Base-by-base conservation (phyloP, 441 rosid species). In the Syzygium syzygioides region DNA sequence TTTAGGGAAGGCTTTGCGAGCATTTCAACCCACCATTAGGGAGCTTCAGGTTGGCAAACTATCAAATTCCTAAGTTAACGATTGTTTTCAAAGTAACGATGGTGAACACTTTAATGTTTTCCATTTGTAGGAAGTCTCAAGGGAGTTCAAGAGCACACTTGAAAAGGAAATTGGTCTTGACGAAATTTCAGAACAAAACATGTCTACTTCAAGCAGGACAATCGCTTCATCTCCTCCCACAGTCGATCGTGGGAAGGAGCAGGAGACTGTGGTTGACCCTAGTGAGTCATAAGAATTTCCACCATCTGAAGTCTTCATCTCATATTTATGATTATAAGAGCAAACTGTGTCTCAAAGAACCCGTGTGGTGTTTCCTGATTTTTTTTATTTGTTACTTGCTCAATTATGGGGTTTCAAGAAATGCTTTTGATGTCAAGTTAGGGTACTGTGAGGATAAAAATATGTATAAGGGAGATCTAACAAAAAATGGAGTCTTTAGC, bases 131-230 rank as follows among this genome's bases (percentile, higher is more conserved):
- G 99, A 98, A 12, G 99, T 96, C 89, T 98, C 99, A 28, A 96
- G 96, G 94, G 99, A 96, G 87, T 97, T 97, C 93, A 97, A 97
- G 92, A 96, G 94, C 92, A 97, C 98, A 57, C 98, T 98, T 45
- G 99, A 98, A 87, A 94, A 94, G 88, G 99, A 97, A 92, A 98
- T 98, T 86, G 99, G 99, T 79, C 94, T 98, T 32, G 98, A 98
- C 25, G 99, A 97, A 12, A 90, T 93, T 93, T 68, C 79, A 6
- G 45, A 88, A n/a, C 96, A 92, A 89, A 95, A 90, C 62, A 86
- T 88, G 50, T 87, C 93, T 92, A 80, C 85, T 89, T 90, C 93
- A 87, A 93, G 92, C 93, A 90, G 83, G 91, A 89, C 90, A 57
- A 90, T 92, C 54, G 3, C 89, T 71, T 88, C 95, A 89, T 86